Evolutionary conservation across 2,329 filamentous ascomycete genomes (phyloP).

Genomic region (Lasiodiplodia gonubiensis): DNA sequence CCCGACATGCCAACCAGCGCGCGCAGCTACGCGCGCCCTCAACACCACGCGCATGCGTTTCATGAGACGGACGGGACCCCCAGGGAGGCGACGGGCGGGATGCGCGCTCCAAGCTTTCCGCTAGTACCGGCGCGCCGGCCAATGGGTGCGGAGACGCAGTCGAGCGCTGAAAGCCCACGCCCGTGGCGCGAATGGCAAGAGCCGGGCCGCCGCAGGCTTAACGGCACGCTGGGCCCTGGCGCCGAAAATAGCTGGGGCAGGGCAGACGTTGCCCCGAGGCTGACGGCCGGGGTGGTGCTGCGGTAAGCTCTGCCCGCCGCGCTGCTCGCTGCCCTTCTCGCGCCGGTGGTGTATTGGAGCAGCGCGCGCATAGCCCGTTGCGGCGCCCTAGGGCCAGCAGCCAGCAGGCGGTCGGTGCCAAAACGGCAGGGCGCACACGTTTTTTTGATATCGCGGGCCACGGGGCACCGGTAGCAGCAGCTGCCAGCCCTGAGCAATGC

Average conservation of each 20-base stretch:
- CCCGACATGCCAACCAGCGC: neutral
- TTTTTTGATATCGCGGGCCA: conserved; percentile 22
- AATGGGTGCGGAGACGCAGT: conserved; percentile 18
- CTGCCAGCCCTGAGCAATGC: neutral
- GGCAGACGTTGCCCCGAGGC: conserved; percentile 21
- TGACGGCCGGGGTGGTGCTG: conserved; percentile 15
- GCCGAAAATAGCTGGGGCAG: conserved; percentile 22
- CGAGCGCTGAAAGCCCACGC: conserved; percentile 6
- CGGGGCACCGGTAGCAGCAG: conserved; percentile 2
- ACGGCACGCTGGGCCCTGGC: conserved; percentile 4
- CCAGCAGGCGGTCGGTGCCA: neutral
- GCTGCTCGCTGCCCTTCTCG: neutral
- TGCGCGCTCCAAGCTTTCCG: conserved; percentile 16
- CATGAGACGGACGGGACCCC: conserved; percentile 20
- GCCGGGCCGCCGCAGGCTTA: conserved; percentile 17
- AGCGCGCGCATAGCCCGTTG: conserved; percentile 12
- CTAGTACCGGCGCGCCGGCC: conserved; percentile 13
- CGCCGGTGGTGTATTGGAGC: conserved; percentile 9
- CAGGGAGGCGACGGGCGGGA: conserved; percentile 18
- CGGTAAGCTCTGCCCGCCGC: conserved; percentile 9
- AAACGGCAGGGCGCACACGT: conserved; percentile 16
- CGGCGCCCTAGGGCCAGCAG: conserved; percentile 3
- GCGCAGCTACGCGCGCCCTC: neutral
- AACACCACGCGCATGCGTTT: conserved; percentile 23
- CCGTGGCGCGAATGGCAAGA: conserved; percentile 20